A percentile compares a stretch with the other conserved stretches of the same genome.
Evolutionary conservation across 208 protist genomes (phyloP).

Genomic region (Trypanosomatidae sp.): DNA sequence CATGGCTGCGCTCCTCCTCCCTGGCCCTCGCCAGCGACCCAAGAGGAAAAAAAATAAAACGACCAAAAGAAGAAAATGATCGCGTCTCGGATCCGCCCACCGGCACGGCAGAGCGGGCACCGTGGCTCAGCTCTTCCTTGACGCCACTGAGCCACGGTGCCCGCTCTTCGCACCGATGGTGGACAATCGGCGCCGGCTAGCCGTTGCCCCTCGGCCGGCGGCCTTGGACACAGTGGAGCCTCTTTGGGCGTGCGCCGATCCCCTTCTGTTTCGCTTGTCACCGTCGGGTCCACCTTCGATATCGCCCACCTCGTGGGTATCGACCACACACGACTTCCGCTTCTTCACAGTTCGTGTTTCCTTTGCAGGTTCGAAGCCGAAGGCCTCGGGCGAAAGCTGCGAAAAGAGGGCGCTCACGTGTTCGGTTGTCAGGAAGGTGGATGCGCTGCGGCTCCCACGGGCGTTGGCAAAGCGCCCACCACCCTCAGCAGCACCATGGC

Average conservation of each 20-base stretch:
- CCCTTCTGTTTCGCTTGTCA: background rate
- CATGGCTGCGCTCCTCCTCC: background rate
- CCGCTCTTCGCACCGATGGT: background rate
- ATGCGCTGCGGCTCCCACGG: background rate
- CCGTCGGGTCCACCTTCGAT: background rate
- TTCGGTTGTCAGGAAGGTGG: slow-evolving; percentile 28
- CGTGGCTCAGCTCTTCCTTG: slow-evolving; percentile 17
- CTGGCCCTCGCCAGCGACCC: background rate
- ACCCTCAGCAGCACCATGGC: background rate
- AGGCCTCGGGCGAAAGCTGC: slow-evolving; percentile 46
- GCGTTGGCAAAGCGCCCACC: background rate
- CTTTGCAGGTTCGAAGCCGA: slow-evolving; percentile 23
- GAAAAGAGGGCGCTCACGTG: slow-evolving; percentile 40
- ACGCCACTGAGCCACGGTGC: slow-evolving; percentile 4
- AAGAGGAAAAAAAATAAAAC: background rate
- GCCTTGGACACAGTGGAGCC: slow-evolving; percentile 8
- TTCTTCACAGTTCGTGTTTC: slow-evolving; percentile 1
- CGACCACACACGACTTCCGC: slow-evolving; percentile 26
- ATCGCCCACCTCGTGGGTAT: background rate
- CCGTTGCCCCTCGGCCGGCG: background rate
- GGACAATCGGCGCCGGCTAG: slow-evolving; percentile 12
- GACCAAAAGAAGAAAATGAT: background rate
- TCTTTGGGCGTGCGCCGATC: slow-evolving; percentile 2
- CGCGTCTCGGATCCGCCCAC: too few relatives aligned
- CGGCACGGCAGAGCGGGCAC: too few relatives aligned